Percentiles rank a stretch among this genome's conserved stretches.
Evolutionary conservation across 2,329 filamentous ascomycete genomes (phyloP).

Genomic region (Lizonia empirigonia): DNA sequence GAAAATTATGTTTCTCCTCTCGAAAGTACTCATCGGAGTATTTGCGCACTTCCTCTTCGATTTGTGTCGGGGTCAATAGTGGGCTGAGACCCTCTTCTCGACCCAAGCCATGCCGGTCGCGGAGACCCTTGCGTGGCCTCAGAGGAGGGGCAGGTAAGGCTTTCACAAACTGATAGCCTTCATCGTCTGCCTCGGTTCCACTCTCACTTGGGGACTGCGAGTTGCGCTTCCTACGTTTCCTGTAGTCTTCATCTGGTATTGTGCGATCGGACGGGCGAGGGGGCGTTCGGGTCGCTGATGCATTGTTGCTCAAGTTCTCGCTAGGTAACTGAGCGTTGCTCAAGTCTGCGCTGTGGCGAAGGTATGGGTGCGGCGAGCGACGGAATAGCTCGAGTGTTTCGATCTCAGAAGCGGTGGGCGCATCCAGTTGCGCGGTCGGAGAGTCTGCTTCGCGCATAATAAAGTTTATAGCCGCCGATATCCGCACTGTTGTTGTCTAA

Average conservation of each 20-base stretch:
- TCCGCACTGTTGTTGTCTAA: background rate
- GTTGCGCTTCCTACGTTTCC: slow-evolving; percentile 33
- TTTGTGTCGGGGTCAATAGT: slow-evolving; percentile 54
- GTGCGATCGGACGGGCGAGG: slow-evolving; percentile 24
- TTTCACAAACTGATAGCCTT: slow-evolving; percentile 75
- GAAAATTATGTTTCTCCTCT: slow-evolving; percentile 22
- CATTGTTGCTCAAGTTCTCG: slow-evolving; percentile 25
- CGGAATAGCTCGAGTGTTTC: slow-evolving; percentile 44
- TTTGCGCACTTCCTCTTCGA: slow-evolving; percentile 54
- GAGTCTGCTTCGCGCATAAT: slow-evolving; percentile 23
- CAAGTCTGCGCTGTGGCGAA: slow-evolving; percentile 39
- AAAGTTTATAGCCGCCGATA: background rate
- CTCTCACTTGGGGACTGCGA: slow-evolving; percentile 72
- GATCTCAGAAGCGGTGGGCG: slow-evolving; percentile 28
- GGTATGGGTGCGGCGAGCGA: slow-evolving; percentile 48
- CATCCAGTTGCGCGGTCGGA: slow-evolving; percentile 26
- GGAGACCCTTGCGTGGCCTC: slow-evolving; percentile 77
- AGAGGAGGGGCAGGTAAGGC: slow-evolving; percentile 80
- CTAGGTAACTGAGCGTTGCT: slow-evolving; percentile 25
- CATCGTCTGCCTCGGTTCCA: slow-evolving; percentile 93
- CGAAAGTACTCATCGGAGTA: slow-evolving; percentile 48
- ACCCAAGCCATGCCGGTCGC: slow-evolving; percentile 55
- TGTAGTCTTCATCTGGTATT: slow-evolving; percentile 35
- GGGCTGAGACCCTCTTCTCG: slow-evolving; percentile 46
- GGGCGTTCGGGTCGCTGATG: slow-evolving; percentile 22